phyloP scores from a whole-genome alignment of 73 alveolate species.

The Paraurostyla sp. region DNA sequence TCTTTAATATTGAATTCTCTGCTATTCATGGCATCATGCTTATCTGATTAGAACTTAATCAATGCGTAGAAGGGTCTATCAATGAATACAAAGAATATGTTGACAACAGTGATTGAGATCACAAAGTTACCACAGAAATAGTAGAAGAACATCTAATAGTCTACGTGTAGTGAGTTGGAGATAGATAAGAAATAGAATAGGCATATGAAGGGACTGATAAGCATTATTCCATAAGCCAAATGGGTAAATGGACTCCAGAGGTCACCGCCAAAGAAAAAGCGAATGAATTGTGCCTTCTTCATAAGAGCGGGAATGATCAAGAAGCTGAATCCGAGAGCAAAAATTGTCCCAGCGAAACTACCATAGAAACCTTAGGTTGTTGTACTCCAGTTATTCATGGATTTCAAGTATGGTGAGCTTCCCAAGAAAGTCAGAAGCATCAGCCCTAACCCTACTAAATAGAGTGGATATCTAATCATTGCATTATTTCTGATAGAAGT shows the following conservation, averaged over 20 bases:
- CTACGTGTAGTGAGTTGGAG: neutral
- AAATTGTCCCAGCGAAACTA: constrained; percentile 22
- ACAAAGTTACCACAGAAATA: constrained; percentile 53
- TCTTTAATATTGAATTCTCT: neutral
- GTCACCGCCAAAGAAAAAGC: constrained; percentile 64
- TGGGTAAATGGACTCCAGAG: constrained; percentile 49
- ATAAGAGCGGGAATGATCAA: constrained; percentile 56
- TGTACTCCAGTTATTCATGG: neutral
- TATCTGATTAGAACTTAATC: neutral
- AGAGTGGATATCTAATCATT: constrained; percentile 27
- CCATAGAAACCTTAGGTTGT: constrained; percentile 54
- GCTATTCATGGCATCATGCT: neutral
- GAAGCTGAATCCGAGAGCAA: constrained; percentile 45
- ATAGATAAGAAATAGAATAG: constrained; percentile 38
- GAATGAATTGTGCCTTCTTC: constrained; percentile 44
- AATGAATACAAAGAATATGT: neutral
- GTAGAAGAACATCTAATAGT: constrained; percentile 49
- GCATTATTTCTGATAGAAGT: constrained; percentile 9
- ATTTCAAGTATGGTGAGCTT: neutral
- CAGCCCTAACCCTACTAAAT: constrained; percentile 1
- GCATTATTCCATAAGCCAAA: constrained; percentile 32
- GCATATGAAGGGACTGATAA: constrained; percentile 24
- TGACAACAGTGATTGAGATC: neutral
- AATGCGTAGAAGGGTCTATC: constrained; percentile 57
- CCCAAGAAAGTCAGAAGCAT: constrained; percentile 15